Conservation (phyloP, 331 rosid genomes). For the Acacia concinna region DNA sequence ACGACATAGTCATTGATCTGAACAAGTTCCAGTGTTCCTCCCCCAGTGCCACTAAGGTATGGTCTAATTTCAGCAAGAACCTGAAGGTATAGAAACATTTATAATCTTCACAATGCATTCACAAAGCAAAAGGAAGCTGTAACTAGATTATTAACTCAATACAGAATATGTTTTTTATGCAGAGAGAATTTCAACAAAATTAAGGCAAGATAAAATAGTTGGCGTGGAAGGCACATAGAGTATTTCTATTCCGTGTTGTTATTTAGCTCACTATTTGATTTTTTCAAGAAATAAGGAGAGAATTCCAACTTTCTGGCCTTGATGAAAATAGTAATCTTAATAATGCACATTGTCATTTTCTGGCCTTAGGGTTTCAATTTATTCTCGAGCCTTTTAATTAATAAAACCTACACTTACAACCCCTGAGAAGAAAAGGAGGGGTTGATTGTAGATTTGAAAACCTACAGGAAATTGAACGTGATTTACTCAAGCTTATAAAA, state of each 20-base stretch:
- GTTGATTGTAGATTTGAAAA: background rate
- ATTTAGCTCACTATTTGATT: slow-evolving; percentile 1
- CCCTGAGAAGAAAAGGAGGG: background rate
- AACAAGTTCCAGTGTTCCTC: slow-evolving; percentile 81
- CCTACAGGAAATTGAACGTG: background rate
- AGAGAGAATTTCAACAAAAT: slow-evolving; percentile 9
- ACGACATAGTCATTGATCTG: slow-evolving; percentile 71
- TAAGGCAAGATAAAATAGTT: slow-evolving; percentile 22
- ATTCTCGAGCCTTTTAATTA: background rate
- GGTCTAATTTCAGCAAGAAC: slow-evolving; percentile 91
- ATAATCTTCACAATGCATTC: slow-evolving; percentile 1
- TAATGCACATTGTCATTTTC: background rate
- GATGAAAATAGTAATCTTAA: background rate
- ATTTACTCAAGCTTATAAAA: background rate
- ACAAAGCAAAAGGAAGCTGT: slow-evolving; percentile 8
- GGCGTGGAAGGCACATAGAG: background rate
- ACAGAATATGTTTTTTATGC: background rate
- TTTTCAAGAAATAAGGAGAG: slow-evolving; percentile 9
- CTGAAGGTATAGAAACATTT: slow-evolving; percentile 39
- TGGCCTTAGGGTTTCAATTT: background rate
- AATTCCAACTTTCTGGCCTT: background rate
- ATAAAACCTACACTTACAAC: background rate
- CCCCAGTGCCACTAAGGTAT: slow-evolving; percentile 92
- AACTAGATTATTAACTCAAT: background rate
- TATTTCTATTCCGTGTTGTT: background rate